Percentiles rank a stretch among this genome's conserved stretches.
phyloP scores from a whole-genome alignment of 768 basidiomycete species.

The Leccinellum luteum region DNA sequence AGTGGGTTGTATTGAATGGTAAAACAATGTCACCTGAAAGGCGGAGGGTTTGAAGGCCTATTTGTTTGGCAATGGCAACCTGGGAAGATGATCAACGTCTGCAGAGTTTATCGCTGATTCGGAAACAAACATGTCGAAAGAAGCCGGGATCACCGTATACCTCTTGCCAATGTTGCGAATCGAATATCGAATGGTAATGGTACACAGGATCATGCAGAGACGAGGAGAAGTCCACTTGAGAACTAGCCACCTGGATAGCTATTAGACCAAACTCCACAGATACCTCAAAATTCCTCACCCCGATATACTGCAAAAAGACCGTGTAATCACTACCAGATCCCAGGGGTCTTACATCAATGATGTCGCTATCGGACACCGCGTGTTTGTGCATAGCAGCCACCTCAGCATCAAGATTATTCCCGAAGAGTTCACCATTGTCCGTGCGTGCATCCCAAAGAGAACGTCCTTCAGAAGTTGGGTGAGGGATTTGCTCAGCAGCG shows the following conservation, averaged over 20 bases:
- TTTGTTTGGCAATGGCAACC: slow-evolving; percentile 65
- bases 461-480: slow-evolving; percentile 61
- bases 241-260: slow-evolving; percentile 32
- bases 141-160: slow-evolving; percentile 75
- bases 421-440: slow-evolving; percentile 47
- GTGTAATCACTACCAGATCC: slow-evolving; percentile 92
- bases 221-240: slow-evolving; percentile 29
- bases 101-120: neutral
- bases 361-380: slow-evolving; percentile 25
- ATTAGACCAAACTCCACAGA: slow-evolving; percentile 1
- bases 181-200: slow-evolving; percentile 77
- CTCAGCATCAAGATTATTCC: slow-evolving; percentile 31
- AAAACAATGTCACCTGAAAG: slow-evolving; percentile 62
- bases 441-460: slow-evolving; percentile 77
- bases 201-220: slow-evolving; percentile 59
- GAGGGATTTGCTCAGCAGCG: slow-evolving; percentile 68
- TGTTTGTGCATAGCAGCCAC: slow-evolving; percentile 27
- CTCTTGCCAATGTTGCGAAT: slow-evolving; percentile 71
- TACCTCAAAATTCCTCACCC: slow-evolving; percentile 39
- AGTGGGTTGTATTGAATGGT: slow-evolving; percentile 77
- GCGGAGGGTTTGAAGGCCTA: slow-evolving; percentile 63
- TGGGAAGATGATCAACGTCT: slow-evolving; percentile 24
- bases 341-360: slow-evolving; percentile 52
- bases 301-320: slow-evolving; percentile 81
- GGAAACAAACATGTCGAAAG: slow-evolving; percentile 57